Evolutionary conservation across 305 asterid species (phyloP).

Genomic region (Galium porrigens): DNA sequence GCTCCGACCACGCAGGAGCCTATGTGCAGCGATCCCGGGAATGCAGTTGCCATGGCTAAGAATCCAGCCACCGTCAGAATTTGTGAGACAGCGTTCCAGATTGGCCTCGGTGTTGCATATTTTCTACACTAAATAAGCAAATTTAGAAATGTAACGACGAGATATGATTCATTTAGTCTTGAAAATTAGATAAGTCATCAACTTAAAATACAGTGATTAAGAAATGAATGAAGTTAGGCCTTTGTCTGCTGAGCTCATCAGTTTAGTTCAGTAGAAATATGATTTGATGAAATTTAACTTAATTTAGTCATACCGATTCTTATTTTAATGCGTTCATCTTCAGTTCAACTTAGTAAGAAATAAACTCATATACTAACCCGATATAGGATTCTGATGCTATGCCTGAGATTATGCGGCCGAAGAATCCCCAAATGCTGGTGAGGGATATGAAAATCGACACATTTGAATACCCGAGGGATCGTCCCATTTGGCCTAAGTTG

Average conservation of each 20-base stretch:
- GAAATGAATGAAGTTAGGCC: not conserved
- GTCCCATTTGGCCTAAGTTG: constrained; percentile 18
- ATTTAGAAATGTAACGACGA: not conserved
- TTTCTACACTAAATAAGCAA: constrained; percentile 13
- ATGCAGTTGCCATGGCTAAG: constrained; percentile 12
- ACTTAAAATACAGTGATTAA: too few species aligned
- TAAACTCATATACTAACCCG: constrained; percentile 5
- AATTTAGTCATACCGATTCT: too few species aligned
- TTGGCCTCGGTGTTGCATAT: constrained; percentile 16
- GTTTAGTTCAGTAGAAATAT: too few species aligned
- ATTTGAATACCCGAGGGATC: constrained; percentile 13
- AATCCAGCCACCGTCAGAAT: constrained; percentile 12
- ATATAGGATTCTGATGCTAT: constrained; percentile 14
- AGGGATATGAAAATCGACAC: constrained; percentile 17
- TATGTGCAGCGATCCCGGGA: constrained; percentile 16
- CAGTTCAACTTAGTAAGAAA: too few species aligned
- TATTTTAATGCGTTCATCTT: not conserved
- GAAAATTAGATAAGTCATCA: too few species aligned
- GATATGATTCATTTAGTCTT: too few species aligned
- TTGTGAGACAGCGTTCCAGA: constrained; percentile 15
- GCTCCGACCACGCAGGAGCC: constrained; percentile 15
- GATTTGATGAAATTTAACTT: too few species aligned
- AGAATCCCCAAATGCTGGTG: constrained; percentile 18
- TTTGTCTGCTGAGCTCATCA: too few species aligned
- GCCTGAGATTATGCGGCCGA: constrained; percentile 17